Conservation (phyloP, 257 asterid genomes). For the Lantana camara region DNA sequence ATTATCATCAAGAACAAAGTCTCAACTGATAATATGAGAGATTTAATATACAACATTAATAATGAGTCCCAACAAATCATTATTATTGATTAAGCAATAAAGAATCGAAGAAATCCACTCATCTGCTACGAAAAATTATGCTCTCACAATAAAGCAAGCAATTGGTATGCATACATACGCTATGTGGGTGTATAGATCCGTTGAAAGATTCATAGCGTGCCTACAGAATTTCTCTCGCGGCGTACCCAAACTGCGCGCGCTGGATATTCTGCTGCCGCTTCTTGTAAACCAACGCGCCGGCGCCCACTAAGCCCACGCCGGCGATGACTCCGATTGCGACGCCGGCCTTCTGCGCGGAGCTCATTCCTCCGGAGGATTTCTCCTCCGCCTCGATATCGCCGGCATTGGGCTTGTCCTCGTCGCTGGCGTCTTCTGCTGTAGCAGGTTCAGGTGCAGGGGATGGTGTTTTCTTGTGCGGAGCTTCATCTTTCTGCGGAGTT, state of each 20-base stretch:
- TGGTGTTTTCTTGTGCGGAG: conserved; percentile 16
- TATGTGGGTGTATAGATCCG: background rate
- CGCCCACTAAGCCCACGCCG: conserved; percentile 48
- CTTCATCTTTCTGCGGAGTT: conserved; percentile 13
- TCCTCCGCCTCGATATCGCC: conserved; percentile 25
- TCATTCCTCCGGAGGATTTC: conserved; percentile 50
- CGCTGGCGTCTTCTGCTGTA: conserved; percentile 29
- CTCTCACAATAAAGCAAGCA: conserved; percentile 9
- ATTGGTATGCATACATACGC: conserved; percentile 11
- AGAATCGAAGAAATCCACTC: conserved; percentile 37
- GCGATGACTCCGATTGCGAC: conserved; percentile 70
- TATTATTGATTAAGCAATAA: conserved; percentile 23
- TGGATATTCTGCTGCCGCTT: conserved; percentile 76
- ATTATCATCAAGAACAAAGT: too few species aligned
- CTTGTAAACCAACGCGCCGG: conserved; percentile 61
- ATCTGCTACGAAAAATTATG: background rate
- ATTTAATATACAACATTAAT: background rate
- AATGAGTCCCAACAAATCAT: conserved; percentile 7
- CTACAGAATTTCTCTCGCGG: conserved; percentile 61
- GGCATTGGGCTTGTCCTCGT: conserved; percentile 29
- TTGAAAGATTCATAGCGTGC: background rate
- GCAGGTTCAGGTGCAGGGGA: conserved; percentile 54
- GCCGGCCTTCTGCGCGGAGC: conserved; percentile 60
- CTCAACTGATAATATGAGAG: too few species aligned
- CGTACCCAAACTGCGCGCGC: conserved; percentile 63